Evolutionary conservation across 371 early-diverging fungal species (phyloP).

Genomic region (Nematocida parisii): DNA sequence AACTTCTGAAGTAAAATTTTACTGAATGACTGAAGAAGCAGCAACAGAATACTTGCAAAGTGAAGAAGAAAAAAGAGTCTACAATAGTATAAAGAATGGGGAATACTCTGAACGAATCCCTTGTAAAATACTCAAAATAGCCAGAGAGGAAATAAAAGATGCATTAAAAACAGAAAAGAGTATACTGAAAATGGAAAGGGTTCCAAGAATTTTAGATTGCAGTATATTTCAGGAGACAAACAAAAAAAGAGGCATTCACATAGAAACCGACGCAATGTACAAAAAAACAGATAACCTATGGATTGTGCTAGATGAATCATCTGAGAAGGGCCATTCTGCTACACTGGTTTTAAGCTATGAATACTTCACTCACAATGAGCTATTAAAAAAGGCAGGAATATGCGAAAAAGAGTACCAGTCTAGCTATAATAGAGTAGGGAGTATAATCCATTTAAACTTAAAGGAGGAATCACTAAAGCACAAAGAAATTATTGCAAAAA

Average conservation of each 20-base stretch:
- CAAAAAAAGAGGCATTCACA: conserved; percentile 1
- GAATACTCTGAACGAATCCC: conserved; percentile 22
- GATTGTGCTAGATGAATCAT: background rate
- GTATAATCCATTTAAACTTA: conserved; percentile 69
- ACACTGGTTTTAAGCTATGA: conserved; percentile 48
- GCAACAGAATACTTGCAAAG: background rate
- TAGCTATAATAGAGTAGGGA: conserved; percentile 67
- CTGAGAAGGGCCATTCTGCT: background rate
- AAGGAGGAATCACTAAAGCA: conserved; percentile 62
- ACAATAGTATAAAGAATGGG: conserved; percentile 18
- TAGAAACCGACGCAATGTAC: background rate
- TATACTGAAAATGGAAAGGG: conserved; percentile 12
- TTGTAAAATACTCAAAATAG: conserved; percentile 15
- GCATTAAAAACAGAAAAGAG: conserved; percentile 4
- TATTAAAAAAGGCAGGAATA: conserved; percentile 46
- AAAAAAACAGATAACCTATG: conserved; percentile 1
- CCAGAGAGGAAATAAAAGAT: conserved; percentile 11
- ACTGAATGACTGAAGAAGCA: background rate
- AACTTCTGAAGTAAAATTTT: background rate
- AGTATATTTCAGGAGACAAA: conserved; percentile 1
- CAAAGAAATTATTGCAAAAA: conserved; percentile 65
- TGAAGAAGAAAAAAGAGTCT: background rate
- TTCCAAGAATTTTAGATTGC: conserved; percentile 32
- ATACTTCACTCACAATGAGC: conserved; percentile 58
- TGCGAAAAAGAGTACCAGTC: conserved; percentile 45